Evolutionary conservation across 2,329 filamentous ascomycete species (phyloP), one percentile per base, ranked within the genome.

Genomic region (Colletotrichum musicola): DNA sequence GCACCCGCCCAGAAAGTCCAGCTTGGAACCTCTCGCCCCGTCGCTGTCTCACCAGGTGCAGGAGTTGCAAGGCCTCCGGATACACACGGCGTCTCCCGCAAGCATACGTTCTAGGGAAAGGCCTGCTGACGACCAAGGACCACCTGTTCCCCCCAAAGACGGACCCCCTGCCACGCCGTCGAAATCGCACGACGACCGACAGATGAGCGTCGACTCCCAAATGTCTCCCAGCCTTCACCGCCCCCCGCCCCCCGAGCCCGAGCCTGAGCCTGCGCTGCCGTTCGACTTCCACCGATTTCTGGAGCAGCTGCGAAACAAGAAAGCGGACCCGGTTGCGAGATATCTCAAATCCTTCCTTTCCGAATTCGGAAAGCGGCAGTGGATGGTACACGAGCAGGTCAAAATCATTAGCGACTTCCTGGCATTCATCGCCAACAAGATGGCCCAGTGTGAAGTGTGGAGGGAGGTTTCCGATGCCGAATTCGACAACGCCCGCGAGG

Each of bases 341-440:
- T 99, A 98, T 76, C 86, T 99, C 53, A 93, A 97, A 72, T 98
- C 96, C 0, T 99, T 99, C 75, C 83, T 99, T 35, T 90, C 90
- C 56, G 97, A 99, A 79, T 99, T 99, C 80, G 93, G 90, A 42
- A 99, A 98, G 83, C 93, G 95, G 73, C 96, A 98, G 80, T 99
- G 96, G 96, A 97, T 97, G 93, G 96, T 98, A 6, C 96, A 99
- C 78, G 96, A 99, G 81, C 96, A 99, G 79, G 96, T 98, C 77
- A 99, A 99, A 82, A 98, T 99, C 71, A 97, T 99, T 70, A 90
- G 93, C 72, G 97, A 99, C 78, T 99, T 99, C 74, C 84, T 99
- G 55, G 90, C 94, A 51, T 99, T 99, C 76, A 99, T 99, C 72
- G 93, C 93, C 62, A 97, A 97, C 81, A 98, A 98, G 83, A 99